Base-by-base conservation (phyloP, 2,329 filamentous ascomycete species). In the Calonectria henricotiae region DNA sequence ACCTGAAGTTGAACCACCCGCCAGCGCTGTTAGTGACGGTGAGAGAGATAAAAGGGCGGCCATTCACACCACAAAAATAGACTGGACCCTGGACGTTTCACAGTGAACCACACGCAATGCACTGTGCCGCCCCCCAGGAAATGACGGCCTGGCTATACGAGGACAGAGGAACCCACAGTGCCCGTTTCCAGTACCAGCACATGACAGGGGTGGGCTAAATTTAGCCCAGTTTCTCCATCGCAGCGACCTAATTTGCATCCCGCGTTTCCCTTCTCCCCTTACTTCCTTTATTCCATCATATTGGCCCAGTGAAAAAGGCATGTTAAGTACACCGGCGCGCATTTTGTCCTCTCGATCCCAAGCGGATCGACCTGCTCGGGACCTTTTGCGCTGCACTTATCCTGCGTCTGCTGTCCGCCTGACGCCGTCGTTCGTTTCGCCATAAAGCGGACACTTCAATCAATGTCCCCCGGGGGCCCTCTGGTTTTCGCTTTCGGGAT, bases 221-320 rank as follows among this genome's bases (percentile, higher is more conserved):
- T 77, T 77, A 77, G 74, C 76, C 73, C 76, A 67, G 60, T 62
- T 77, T 73, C 67, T 72, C 66, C 73, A 67, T 73, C 68, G 65
- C 46, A 65, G 72, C 71, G 76, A 60, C 76, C 74, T 77, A 76
- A 77, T 76, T 77, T 77, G 68, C 74, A 75, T 74, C 67, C 61
- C 60, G 64, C 67, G 62, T 64, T 67, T 66, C 67, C 32, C 65
- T 32, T 61, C 49, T 51, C 55, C 54, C 61, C 66, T 69, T 68
- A 68, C 44, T 54, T 66, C 54, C 41, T 41, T 51, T 63, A 51
- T 51, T 15, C 54, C 35, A 43, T 62, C 44, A 13, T 30, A 55
- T 69, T 49, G 27, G 6, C 62, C 58, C 39, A 37, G 25, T 62
- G 46, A 47, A 20, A 44, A 20, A 60, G 54, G 51, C 41, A 58